phyloP scores from a whole-genome alignment of 2,329 filamentous ascomycete genomes.

The Penicillium freii region DNA sequence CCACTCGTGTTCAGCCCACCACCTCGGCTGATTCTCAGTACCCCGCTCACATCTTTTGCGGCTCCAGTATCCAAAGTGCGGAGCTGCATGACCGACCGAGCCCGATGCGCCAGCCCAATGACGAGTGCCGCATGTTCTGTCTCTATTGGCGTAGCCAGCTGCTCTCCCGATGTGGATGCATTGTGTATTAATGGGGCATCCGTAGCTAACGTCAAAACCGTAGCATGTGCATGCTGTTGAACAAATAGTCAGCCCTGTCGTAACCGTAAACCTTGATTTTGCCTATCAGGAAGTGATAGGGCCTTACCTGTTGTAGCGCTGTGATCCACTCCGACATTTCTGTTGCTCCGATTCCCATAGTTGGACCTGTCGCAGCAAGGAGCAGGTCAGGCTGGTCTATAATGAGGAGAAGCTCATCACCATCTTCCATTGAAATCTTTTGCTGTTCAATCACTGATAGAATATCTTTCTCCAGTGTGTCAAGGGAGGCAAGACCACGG shows the following conservation, averaged over 20 bases:
- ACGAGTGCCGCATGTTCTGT: conserved; percentile 69
- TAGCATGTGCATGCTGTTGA: conserved; percentile 60
- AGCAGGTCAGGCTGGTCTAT: conserved; percentile 66
- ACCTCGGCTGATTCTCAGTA: conserved; percentile 70
- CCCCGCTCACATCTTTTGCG: conserved; percentile 88
- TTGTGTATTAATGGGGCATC: conserved; percentile 68
- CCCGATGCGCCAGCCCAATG: conserved; percentile 70
- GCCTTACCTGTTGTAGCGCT: conserved; percentile 61
- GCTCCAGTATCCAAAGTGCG: conserved; percentile 79
- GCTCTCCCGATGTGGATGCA: conserved; percentile 33
- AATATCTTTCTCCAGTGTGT: conserved; percentile 38
- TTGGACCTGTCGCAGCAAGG: conserved; percentile 57
- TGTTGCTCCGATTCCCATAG: conserved; percentile 42
- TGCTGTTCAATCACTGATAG: conserved; percentile 32
- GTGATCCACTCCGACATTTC: conserved; percentile 58
- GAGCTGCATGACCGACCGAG: conserved; percentile 68
- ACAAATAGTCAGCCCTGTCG: conserved; percentile 9
- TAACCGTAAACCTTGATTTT: background rate
- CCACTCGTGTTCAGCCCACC: conserved; percentile 38
- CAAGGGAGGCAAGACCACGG: conserved; percentile 31
- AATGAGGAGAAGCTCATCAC: conserved; percentile 54
- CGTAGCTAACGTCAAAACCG: conserved; percentile 67
- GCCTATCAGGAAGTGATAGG: background rate
- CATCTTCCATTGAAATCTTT: conserved; percentile 26
- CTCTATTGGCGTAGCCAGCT: conserved; percentile 64